Evolutionary conservation across 1,284 basidiomycete genomes (phyloP).

Genomic region (Gomphus bonarii): DNA sequence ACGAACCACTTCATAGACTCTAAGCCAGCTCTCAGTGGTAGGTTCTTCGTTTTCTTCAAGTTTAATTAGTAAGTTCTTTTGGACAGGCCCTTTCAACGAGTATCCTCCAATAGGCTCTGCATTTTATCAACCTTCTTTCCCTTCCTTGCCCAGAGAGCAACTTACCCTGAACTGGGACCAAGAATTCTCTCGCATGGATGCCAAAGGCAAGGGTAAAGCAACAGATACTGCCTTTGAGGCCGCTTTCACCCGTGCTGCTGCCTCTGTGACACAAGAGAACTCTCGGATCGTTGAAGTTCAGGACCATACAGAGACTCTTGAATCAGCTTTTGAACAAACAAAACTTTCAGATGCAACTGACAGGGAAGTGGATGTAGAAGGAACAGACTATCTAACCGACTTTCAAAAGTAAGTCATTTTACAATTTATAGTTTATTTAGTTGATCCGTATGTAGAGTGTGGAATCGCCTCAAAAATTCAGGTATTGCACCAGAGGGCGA

Average conservation of each 20-base stretch:
- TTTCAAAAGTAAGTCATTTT: constrained; percentile 36
- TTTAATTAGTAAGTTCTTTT: background rate
- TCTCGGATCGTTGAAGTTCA: constrained; percentile 46
- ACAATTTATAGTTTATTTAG: constrained; percentile 3
- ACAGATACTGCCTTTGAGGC: constrained; percentile 71
- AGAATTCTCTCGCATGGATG: constrained; percentile 9
- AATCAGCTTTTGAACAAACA: constrained; percentile 30
- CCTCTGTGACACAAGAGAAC: constrained; percentile 36
- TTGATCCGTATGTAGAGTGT: constrained; percentile 32
- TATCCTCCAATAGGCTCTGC: background rate
- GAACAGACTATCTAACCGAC: constrained; percentile 13
- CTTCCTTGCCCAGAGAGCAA: background rate
- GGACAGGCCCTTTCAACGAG: background rate
- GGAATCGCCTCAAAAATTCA: constrained; percentile 48
- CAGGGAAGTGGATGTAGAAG: constrained; percentile 21
- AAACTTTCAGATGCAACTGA: constrained; percentile 22
- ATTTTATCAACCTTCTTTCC: background rate
- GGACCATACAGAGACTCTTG: constrained; percentile 27
- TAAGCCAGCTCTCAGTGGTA: background rate
- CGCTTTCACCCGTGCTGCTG: constrained; percentile 55
- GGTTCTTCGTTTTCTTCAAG: background rate
- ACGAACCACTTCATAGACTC: background rate
- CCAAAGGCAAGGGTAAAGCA: constrained; percentile 62
- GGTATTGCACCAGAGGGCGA: constrained; percentile 45
- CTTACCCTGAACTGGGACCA: constrained; percentile 8